Percentiles rank a stretch among this genome's conserved stretches.
phyloP scores from a whole-genome alignment of 2,329 filamentous ascomycete genomes.

The Lachnellula suecica region DNA sequence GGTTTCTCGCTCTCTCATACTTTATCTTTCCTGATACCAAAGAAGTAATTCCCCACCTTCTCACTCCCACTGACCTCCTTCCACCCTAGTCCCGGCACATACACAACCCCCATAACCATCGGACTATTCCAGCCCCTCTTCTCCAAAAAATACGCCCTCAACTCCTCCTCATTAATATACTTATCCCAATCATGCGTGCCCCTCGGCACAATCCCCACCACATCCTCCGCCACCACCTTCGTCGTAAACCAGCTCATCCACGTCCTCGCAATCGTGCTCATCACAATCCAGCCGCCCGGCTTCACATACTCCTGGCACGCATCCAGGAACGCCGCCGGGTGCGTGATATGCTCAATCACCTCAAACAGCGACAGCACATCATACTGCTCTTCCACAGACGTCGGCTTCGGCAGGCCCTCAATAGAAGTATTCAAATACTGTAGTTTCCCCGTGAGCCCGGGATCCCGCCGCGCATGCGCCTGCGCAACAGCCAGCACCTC shows the following conservation, averaged over 20 bases:
- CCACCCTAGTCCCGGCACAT: conserved; percentile 90
- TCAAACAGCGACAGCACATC: conserved; percentile 90
- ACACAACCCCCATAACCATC: conserved; percentile 77
- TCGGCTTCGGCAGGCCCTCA: conserved; percentile 60
- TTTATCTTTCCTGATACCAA: conserved; percentile 66
- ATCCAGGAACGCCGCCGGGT: conserved; percentile 72
- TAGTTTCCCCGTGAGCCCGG: conserved; percentile 61
- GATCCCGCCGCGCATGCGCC: conserved; percentile 73
- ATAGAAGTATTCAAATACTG: conserved; percentile 75
- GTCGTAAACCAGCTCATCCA: conserved; percentile 90
- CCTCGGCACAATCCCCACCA: conserved; percentile 81
- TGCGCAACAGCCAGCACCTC: conserved; percentile 74
- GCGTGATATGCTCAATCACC: conserved; percentile 88
- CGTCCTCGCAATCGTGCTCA: conserved; percentile 89
- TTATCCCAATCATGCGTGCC: conserved; percentile 97
- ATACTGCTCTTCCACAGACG: conserved; percentile 48
- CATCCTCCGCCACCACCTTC: conserved; percentile 85
- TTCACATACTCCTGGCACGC: conserved; percentile 72
- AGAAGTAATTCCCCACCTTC: conserved; percentile 93
- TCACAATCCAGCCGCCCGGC: conserved; percentile 89
- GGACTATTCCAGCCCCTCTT: conserved; percentile 58
- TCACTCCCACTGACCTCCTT: conserved; percentile 79
- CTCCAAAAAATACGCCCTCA: conserved; percentile 55
- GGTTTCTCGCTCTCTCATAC: neutral
- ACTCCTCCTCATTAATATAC: conserved; percentile 86